A percentile compares a stretch with the other conserved stretches of the same genome.
Conservation (phyloP, 306 rosid genomes). For the Boehmeria nivea region DNA sequence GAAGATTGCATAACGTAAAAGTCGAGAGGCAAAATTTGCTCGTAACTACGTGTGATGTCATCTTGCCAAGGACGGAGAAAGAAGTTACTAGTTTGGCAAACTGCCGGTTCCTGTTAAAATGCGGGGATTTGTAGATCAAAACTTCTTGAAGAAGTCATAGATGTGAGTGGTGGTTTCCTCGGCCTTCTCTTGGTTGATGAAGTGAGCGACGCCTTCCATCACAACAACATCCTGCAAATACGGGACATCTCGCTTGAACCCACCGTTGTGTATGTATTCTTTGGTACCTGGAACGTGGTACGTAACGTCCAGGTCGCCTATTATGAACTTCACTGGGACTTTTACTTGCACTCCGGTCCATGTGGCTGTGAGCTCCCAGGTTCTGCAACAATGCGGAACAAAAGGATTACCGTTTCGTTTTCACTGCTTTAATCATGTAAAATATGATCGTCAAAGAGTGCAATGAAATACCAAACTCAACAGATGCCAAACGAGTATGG, state of each 20-base stretch:
- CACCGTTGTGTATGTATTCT: slow-evolving; percentile 26
- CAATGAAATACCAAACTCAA: background rate
- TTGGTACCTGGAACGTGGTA: slow-evolving; percentile 18
- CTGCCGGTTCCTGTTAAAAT: too few species aligned
- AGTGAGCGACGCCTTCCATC: slow-evolving; percentile 32
- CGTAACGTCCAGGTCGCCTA: slow-evolving; percentile 21
- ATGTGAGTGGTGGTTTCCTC: slow-evolving; percentile 22
- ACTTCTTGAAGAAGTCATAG: slow-evolving; percentile 23
- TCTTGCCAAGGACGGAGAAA: too few species aligned
- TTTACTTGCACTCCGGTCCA: slow-evolving; percentile 25
- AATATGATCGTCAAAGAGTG: too few species aligned
- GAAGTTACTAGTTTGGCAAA: too few species aligned
- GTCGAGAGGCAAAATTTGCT: too few species aligned
- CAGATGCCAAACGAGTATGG: background rate
- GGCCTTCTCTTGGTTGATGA: slow-evolving; percentile 29
- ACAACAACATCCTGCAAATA: slow-evolving; percentile 21
- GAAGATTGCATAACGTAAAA: too few species aligned
- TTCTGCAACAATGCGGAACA: slow-evolving; percentile 6
- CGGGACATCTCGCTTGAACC: slow-evolving; percentile 20
- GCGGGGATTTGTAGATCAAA: too few species aligned
- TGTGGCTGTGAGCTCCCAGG: slow-evolving; percentile 30
- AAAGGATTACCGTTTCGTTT: too few species aligned
- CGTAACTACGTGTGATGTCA: too few species aligned
- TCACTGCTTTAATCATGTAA: background rate
- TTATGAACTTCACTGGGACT: slow-evolving; percentile 24